Conservation (phyloP, 2,329 filamentous ascomycete species). For the Paecilomyces dactylethromorphus region DNA sequence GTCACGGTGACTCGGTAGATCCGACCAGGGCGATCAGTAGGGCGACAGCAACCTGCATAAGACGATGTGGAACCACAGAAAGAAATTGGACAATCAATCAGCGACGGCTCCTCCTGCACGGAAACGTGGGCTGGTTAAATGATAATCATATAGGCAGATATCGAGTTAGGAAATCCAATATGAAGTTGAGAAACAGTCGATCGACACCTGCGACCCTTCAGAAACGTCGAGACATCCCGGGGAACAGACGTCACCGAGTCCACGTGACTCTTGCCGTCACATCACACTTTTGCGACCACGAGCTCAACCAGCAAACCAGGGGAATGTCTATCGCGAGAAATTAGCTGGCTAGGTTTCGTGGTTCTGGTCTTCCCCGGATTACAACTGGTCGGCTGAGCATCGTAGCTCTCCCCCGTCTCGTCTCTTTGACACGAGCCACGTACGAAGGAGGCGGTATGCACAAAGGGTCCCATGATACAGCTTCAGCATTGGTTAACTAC, state of each 20-base stretch:
- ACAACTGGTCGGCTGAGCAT: neutral
- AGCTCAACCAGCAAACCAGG: too few species aligned
- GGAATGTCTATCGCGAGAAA: too few species aligned
- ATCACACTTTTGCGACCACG: neutral
- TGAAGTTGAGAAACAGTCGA: neutral
- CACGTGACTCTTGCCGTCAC: neutral
- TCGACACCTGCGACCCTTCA: neutral
- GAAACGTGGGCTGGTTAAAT: neutral
- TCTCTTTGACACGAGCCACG: neutral
- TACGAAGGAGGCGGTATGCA: neutral
- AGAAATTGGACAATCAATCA: neutral
- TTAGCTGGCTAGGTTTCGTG: too few species aligned
- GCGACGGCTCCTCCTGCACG: neutral
- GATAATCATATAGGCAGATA: neutral
- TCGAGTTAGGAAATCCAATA: neutral
- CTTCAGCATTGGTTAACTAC: neutral
- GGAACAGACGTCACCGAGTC: neutral
- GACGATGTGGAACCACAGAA: neutral
- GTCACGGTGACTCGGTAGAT: neutral
- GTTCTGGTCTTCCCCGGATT: neutral
- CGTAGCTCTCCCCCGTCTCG: neutral
- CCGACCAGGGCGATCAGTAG: neutral
- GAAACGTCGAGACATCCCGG: neutral
- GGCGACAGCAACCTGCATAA: neutral
- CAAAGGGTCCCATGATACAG: neutral